These are phyloP conservation scores for Fusarium haematococcum DNA, from an alignment of 2,329 filamentous ascomycete species.

Conservation along the genomic window DNA sequence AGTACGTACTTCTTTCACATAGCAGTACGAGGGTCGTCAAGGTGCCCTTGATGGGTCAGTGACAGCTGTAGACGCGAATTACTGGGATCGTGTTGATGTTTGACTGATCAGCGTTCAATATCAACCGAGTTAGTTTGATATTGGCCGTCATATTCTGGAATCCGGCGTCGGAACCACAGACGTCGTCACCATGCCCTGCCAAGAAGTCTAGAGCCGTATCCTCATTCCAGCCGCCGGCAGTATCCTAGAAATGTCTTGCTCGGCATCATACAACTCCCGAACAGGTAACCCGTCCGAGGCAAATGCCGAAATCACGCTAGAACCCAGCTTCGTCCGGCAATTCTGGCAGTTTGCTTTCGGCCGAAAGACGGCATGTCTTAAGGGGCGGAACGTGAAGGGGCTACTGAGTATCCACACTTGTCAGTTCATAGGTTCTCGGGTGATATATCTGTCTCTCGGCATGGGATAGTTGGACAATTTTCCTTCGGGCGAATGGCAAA, in stretches of 20 bases:
- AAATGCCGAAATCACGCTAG: conserved; percentile 2
- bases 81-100: neutral
- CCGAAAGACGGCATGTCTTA: neutral
- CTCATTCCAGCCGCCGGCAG: neutral
- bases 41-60: neutral
- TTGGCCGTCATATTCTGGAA: neutral
- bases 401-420: neutral
- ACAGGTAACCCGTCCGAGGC: neutral
- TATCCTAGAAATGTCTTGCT: neutral
- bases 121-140: neutral
- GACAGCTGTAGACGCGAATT: neutral
- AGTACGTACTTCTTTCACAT: neutral
- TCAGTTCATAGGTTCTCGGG: neutral
- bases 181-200: neutral
- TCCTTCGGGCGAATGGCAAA: neutral
- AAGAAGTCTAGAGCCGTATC: neutral
- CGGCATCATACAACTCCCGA: neutral
- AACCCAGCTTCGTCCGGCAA: neutral
- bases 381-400: neutral
- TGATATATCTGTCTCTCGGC: neutral
- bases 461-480: neutral
- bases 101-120: neutral
- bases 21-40: neutral
- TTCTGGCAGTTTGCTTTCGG: neutral
- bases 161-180: neutral